These are phyloP conservation scores for Neurospora sp. DNA, from an alignment of 495 filamentous ascomycete species.

Conservation along the genomic window DNA sequence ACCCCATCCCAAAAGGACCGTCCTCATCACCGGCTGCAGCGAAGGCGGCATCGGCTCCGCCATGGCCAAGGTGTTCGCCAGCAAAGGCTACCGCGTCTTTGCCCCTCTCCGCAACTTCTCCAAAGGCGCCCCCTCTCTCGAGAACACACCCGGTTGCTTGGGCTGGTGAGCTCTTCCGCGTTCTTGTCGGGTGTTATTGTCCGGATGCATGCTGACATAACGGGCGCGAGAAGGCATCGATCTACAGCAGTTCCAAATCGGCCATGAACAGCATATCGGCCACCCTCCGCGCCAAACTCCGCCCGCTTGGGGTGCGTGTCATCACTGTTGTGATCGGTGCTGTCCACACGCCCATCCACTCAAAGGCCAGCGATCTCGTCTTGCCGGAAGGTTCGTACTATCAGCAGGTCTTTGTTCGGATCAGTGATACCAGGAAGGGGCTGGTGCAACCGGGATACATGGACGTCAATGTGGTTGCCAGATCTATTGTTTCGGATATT, in stretches of 20 bases:
- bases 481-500: background rate
- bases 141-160: conserved; percentile 16
- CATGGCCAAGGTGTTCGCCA: conserved; percentile 39
- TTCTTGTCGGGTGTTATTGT: no score
- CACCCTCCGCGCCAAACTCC: conserved; percentile 40
- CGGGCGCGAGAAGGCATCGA: conserved; percentile 7
- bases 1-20: background rate
- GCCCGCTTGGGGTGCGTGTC: conserved; percentile 35
- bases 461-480: background rate
- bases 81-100: conserved; percentile 42
- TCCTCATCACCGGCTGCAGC: conserved; percentile 40
- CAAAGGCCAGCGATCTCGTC: background rate
- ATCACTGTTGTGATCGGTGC: conserved; percentile 21
- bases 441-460: background rate
- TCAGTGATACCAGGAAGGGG: background rate
- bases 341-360: conserved; percentile 8
- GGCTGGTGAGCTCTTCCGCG: conserved; percentile 8
- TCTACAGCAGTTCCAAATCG: conserved; percentile 43
- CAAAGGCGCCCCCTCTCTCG: conserved; percentile 29
- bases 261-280: conserved; percentile 33
- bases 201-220: background rate
- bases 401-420: background rate
- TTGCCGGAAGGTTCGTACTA: conserved; percentile 5
- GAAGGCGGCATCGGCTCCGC: conserved; percentile 45
- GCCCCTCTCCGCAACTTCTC: conserved; percentile 41